Evolutionary conservation across 805 yeast genomes (phyloP).

Genomic region (Myxozyma geophila): DNA sequence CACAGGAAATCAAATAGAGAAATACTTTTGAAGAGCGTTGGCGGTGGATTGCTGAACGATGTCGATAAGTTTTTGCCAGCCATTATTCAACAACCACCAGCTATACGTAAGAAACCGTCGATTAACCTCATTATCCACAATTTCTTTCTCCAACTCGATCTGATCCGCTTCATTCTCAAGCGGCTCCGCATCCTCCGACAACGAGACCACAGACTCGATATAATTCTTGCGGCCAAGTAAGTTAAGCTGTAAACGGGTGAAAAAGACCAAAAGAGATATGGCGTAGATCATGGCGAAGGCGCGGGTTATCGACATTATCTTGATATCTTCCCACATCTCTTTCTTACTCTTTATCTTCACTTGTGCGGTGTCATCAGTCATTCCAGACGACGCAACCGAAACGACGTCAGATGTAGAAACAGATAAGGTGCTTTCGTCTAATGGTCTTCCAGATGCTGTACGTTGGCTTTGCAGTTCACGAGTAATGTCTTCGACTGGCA

Average conservation of each 20-base stretch:
- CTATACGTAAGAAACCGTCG: slow-evolving; percentile 84
- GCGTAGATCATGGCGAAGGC: slow-evolving; percentile 72
- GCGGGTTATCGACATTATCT: slow-evolving; percentile 73
- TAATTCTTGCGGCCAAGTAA: slow-evolving; percentile 86
- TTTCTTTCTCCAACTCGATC: slow-evolving; percentile 30
- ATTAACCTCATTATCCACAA: slow-evolving; percentile 51
- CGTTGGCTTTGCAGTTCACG: slow-evolving; percentile 11
- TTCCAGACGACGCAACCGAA: slow-evolving; percentile 30
- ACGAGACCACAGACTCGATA: slow-evolving; percentile 64
- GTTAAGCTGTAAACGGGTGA: slow-evolving; percentile 85
- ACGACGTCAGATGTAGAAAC: slow-evolving; percentile 9
- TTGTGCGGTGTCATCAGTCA: slow-evolving; percentile 30
- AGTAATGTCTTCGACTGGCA: slow-evolving; percentile 76
- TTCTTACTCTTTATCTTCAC: slow-evolving; percentile 52
- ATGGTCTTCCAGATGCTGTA: not conserved
- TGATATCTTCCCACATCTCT: slow-evolving; percentile 83
- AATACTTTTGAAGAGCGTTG: slow-evolving; percentile 55
- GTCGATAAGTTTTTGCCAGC: slow-evolving; percentile 66
- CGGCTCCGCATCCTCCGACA: slow-evolving; percentile 26
- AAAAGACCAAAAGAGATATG: slow-evolving; percentile 68
- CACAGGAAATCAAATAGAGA: not conserved
- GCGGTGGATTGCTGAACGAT: slow-evolving; percentile 62
- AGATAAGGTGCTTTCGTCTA: not conserved
- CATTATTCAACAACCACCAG: slow-evolving; percentile 93
- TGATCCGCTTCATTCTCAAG: slow-evolving; percentile 39